These are phyloP conservation scores for Hericium erinaceus DNA, from an alignment of 768 basidiomycete genomes.

Conservation along the genomic window DNA sequence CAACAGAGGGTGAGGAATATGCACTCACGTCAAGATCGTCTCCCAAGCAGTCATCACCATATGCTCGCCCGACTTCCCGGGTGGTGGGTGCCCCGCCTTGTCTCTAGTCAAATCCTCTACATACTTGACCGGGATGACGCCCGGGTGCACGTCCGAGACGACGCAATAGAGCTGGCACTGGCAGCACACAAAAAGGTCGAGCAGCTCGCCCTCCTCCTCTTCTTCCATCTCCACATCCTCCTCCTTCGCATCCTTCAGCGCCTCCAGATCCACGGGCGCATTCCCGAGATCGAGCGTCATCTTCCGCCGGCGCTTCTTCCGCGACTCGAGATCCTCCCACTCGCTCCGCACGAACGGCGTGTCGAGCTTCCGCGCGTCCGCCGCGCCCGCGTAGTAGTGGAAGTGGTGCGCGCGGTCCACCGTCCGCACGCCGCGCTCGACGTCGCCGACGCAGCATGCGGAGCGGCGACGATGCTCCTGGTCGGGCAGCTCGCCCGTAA, in stretches of 20 bases:
- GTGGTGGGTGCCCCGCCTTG: slow-evolving; percentile 47
- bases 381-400: slow-evolving; percentile 61
- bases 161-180: slow-evolving; percentile 73
- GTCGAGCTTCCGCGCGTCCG: slow-evolving; percentile 59
- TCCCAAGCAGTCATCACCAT: slow-evolving; percentile 52
- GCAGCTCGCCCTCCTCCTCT: slow-evolving; percentile 40
- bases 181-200: slow-evolving; percentile 80
- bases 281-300: slow-evolving; percentile 23
- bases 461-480: slow-evolving; percentile 37
- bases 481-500: slow-evolving; percentile 44
- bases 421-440: slow-evolving; percentile 34
- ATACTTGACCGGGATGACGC: slow-evolving; percentile 54
- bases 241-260: slow-evolving; percentile 12
- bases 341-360: slow-evolving; percentile 47
- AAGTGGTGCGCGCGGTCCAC: slow-evolving; percentile 72
- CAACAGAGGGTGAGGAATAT: slow-evolving; percentile 1
- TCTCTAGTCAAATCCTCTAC: slow-evolving; percentile 58
- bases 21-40: slow-evolving; percentile 54
- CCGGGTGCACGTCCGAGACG: slow-evolving; percentile 61
- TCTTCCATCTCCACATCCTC: slow-evolving; percentile 26
- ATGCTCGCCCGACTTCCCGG: slow-evolving; percentile 44
- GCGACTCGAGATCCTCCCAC: slow-evolving; percentile 45
- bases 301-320: slow-evolving; percentile 48
- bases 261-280: slow-evolving; percentile 3
- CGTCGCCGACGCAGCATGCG: slow-evolving; percentile 44